phyloP scores from a whole-genome alignment of 768 basidiomycete species.

The Dacryopinax spathularia region DNA sequence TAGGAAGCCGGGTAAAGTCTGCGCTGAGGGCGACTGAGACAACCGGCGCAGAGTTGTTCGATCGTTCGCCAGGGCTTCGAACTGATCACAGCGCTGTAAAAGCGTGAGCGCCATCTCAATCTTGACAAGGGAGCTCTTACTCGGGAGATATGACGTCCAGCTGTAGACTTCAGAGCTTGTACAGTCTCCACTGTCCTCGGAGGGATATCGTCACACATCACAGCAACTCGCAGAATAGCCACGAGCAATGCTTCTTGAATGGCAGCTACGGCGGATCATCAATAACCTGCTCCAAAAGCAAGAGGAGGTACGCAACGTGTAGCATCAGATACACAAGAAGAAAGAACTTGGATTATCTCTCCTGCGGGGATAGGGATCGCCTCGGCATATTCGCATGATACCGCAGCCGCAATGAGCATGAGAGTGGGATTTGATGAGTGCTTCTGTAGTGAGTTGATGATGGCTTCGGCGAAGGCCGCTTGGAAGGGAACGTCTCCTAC shows the following conservation, averaged over 20 bases:
- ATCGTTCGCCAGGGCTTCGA: conserved; percentile 36
- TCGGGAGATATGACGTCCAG: conserved; percentile 42
- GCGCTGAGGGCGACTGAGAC: conserved; percentile 35
- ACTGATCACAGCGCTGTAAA: conserved; percentile 55
- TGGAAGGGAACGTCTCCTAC: background rate
- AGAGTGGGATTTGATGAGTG: conserved; percentile 40
- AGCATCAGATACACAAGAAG: conserved; percentile 30
- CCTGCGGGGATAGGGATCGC: conserved; percentile 36
- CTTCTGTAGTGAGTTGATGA: background rate
- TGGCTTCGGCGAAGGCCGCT: conserved; percentile 3
- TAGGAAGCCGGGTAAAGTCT: conserved; percentile 35
- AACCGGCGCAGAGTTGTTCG: conserved; percentile 35
- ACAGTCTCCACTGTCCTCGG: conserved; percentile 33
- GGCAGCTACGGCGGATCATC: conserved; percentile 32
- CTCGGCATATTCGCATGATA: conserved; percentile 48
- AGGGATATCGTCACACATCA: conserved; percentile 43
- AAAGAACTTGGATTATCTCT: conserved; percentile 36
- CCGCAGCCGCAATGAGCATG: conserved; percentile 52
- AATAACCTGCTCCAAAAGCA: conserved; percentile 4
- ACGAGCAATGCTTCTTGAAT: conserved; percentile 62
- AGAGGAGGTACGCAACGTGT: conserved; percentile 27
- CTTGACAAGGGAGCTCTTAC: conserved; percentile 27
- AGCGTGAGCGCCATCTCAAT: background rate
- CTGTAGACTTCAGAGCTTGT: conserved; percentile 28
- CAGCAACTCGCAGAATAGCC: conserved; percentile 53